Base-by-base conservation (phyloP, 73 alveolate species). In the Tetrahymena borealis region DNA sequence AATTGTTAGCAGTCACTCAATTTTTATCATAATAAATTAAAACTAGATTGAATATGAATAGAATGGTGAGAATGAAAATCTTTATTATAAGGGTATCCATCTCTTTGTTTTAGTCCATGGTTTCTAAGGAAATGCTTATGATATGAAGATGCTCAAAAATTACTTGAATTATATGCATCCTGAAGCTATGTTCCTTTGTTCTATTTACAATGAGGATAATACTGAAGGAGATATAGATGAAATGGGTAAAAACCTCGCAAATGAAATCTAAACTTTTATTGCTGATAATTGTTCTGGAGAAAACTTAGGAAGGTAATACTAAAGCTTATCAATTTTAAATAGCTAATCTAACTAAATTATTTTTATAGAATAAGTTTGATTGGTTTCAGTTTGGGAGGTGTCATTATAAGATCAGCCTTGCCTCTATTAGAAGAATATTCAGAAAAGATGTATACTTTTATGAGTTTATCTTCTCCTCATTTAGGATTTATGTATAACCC, bases 31-130 rank as follows among this genome's bases (percentile, higher is more conserved):
- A 43, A 31, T 20, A 2, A 33, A 91, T 78, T 36, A 92, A 78
- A 91, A 90, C 20, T 28, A 43, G 79, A 39, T 60, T 78, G 96
- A 43, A 20, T 93, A 90, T 40, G 93, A 60, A 33, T 24, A 78
- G 7, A 96, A 94, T 78, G 85, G 90, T n/a, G 93, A 94, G 39
- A 78, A 78, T 11, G 97, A 90, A 40, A 96, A 95, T 39, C 93
- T 95, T 92, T 94, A 90, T 78, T 93, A 96, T 91, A 90, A 95
- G 78, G 99, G 99, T 16, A 96, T 97, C 40, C 99, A 98, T 95
- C 94, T 98, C 93, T 96, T 98, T 43, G 99, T 98, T 37, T 95
- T 98, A 92, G 99, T 98, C 32, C 99, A 98, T 93, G 99, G 99
- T 39, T 98, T 98, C 91, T 96, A 98, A 95, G 99, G 99, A 28